Percentiles rank a stretch among this genome's conserved stretches.
phyloP scores from a whole-genome alignment of 1,284 basidiomycete genomes.

The Sanghuangporus sanghuang region DNA sequence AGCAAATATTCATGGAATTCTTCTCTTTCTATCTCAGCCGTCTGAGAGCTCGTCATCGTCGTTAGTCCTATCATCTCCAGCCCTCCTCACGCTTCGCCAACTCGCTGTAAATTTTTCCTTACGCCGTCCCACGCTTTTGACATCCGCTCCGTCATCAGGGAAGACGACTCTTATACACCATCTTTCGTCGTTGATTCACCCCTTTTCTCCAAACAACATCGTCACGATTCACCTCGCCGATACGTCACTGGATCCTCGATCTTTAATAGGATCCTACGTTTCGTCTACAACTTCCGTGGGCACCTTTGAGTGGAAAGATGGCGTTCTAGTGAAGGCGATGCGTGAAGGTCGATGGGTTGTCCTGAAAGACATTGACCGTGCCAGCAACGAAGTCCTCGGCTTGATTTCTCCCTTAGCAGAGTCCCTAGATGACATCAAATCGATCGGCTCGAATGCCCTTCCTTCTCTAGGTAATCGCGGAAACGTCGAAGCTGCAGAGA shows the following conservation, averaged over 20 bases:
- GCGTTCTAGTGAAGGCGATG: slow-evolving; percentile 88
- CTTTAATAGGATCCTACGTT: slow-evolving; percentile 89
- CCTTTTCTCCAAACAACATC: slow-evolving; percentile 54
- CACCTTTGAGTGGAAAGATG: slow-evolving; percentile 95
- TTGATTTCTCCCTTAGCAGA: slow-evolving; percentile 81
- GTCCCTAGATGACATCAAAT: slow-evolving; percentile 68
- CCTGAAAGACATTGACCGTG: slow-evolving; percentile 90
- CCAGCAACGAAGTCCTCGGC: slow-evolving; percentile 81
- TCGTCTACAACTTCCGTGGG: slow-evolving; percentile 86
- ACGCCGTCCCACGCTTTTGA: slow-evolving; percentile 77
- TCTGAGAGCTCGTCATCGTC: slow-evolving; percentile 25
- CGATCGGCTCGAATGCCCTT: slow-evolving; percentile 69
- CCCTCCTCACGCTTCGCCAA: slow-evolving; percentile 51
- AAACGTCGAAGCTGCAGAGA: slow-evolving; percentile 64
- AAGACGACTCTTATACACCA: slow-evolving; percentile 83
- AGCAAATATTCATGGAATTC: slow-evolving; percentile 58
- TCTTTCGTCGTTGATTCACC: slow-evolving; percentile 62
- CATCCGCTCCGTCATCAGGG: slow-evolving; percentile 86
- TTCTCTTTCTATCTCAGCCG: slow-evolving; percentile 44
- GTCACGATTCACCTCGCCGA: slow-evolving; percentile 90
- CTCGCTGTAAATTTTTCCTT: slow-evolving; percentile 66
- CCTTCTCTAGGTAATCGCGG: slow-evolving; percentile 70
- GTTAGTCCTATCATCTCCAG: slow-evolving; percentile 67
- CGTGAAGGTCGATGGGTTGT: slow-evolving; percentile 92
- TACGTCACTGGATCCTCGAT: slow-evolving; percentile 91